phyloP scores from a whole-genome alignment of 2,329 filamentous ascomycete genomes.

The Akanthomyces uredinophilus region DNA sequence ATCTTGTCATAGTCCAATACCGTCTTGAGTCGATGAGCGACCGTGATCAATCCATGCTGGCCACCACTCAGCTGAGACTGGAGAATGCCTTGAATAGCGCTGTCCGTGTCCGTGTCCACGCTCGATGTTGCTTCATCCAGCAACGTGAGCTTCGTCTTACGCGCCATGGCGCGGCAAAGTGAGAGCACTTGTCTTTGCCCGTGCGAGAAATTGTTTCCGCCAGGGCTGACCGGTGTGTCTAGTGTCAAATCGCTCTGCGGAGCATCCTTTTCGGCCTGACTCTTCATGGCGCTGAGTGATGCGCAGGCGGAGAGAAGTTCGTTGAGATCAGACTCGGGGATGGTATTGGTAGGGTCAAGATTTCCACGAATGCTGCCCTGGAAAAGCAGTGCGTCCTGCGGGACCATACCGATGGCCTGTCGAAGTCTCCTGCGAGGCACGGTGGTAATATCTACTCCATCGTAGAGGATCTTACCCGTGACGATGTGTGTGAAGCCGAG shows the following conservation, averaged over 20 bases:
- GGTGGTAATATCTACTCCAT: constrained; percentile 49
- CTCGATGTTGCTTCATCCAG: constrained; percentile 56
- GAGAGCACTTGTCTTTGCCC: constrained; percentile 55
- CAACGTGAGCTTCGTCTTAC: constrained; percentile 49
- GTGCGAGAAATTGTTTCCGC: constrained; percentile 44
- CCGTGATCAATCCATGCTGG: constrained; percentile 49
- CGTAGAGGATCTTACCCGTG: constrained; percentile 48
- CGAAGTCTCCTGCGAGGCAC: constrained; percentile 46
- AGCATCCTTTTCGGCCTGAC: too few species aligned
- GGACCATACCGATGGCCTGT: constrained; percentile 52
- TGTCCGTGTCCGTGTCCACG: constrained; percentile 54
- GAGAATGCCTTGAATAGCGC: constrained; percentile 48
- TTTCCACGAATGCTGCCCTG: constrained; percentile 49
- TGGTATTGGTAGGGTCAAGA: constrained; percentile 57
- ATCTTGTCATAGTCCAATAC: constrained; percentile 57
- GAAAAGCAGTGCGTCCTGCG: constrained; percentile 54
- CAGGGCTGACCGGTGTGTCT: too few species aligned
- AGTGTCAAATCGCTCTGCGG: too few species aligned
- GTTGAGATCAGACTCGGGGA: constrained; percentile 45
- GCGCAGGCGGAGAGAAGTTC: constrained; percentile 55
- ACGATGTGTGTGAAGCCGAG: constrained; percentile 50
- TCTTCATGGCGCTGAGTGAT: constrained; percentile 31
- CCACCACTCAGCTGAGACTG: constrained; percentile 30
- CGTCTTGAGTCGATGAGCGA: constrained; percentile 52
- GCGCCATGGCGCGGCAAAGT: constrained; percentile 49